Evolutionary conservation across 305 asterid genomes (phyloP), one percentile per base, ranked within the genome.

Genomic region (Coffea humblotiana): DNA sequence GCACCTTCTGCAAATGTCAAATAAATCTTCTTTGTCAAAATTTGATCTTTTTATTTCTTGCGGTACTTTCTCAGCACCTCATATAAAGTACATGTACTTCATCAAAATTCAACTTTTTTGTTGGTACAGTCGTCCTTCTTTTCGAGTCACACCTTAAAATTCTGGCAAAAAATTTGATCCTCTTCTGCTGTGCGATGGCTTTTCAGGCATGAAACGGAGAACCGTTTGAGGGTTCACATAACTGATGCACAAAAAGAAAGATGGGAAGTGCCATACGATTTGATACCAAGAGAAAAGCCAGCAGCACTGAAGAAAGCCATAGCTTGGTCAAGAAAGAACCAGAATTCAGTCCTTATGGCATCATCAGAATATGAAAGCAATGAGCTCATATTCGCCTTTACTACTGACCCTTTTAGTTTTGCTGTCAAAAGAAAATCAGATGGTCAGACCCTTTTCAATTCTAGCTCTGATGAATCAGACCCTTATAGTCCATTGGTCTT

Each of bases 221-320:
- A 75, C 80, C 94, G 98, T 7, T 80, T 96, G 83, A 91, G 99
- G 82, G 92, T 96, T 85, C 97, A 89, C 79, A 94, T 96, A 13
- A 93, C 97, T 9, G 98, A 94, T 75, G 99, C 97, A n/a, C 81
- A 86, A 32, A 3, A 90, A 92, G 71, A 90, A 68, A 87, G 99
- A 81, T 96, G 99, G 99, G 99, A 94, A 82, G 96, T 96, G 18
- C 98, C 98, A 13, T 96, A 96, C 88, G 87, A 91, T 74, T 90
- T 96, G 16, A 66, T 96, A 16, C 98, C 97, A 0, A 85, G 99
- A 78, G 96, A 91, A 43, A 75, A 72, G 37, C 91, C 97, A 15
- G 92, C 97, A 23, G 18, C 83, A 32, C 51, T 81, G n/a, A 83
- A 84, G 37, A 88, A 91, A 79, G 71, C 91, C 74, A 78, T 80